A percentile compares a stretch with the other conserved stretches of the same genome.
phyloP scores from a whole-genome alignment of 768 basidiomycete genomes.

The Psilocybe azurescens region DNA sequence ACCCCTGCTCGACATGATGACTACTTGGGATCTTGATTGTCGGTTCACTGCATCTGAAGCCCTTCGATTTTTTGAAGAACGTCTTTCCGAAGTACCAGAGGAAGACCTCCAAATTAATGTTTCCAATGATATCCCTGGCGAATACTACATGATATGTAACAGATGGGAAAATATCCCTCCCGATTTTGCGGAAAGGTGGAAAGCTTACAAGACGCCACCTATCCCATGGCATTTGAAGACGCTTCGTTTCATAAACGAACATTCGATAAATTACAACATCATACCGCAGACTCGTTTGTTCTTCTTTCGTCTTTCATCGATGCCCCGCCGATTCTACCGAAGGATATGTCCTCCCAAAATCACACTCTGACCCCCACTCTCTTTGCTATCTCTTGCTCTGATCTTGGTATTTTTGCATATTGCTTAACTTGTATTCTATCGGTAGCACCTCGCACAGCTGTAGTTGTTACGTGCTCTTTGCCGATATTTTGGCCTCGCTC shows the following conservation, averaged over 20 bases:
- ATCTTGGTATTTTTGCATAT: no score
- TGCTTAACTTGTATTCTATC: no score
- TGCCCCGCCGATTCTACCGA: no score
- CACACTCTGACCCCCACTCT: no score
- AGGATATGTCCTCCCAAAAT: no score
- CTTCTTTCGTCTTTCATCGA: no score
- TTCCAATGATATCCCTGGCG: not conserved
- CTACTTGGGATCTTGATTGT: conserved; percentile 22
- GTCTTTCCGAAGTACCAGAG: conserved; percentile 1
- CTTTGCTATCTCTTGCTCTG: no score
- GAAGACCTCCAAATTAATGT: not conserved
- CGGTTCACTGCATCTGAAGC: conserved; percentile 34
- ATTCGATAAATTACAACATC: no score
- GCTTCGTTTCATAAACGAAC: not conserved
- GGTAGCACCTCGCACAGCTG: no score
- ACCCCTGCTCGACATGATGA: conserved; percentile 33
- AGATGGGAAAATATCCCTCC: not conserved
- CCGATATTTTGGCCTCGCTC: no score
- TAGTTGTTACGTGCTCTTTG: no score
- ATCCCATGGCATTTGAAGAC: not conserved
- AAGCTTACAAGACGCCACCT: not conserved
- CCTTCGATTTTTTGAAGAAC: conserved; percentile 29
- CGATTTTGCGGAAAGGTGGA: not conserved
- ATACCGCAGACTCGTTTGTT: no score
- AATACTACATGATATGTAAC: not conserved